phyloP scores from a whole-genome alignment of 495 filamentous ascomycete species.

The Talaromyces wortmannii region DNA sequence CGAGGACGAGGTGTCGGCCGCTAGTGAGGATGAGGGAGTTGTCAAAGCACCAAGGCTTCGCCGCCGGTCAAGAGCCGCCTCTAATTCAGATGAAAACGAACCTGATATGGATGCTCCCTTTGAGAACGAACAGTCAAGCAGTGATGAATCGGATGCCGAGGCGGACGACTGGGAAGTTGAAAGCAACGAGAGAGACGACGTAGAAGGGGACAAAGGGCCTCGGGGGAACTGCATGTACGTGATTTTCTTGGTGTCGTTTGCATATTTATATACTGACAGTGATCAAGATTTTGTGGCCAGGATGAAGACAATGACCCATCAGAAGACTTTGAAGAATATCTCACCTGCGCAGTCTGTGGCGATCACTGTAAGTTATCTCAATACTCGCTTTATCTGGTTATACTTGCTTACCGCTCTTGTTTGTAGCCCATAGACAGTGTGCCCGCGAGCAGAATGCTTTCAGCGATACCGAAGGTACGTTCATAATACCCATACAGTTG shows the following conservation, averaged over 20 bases:
- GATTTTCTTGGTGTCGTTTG: background rate
- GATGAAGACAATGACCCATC: constrained; percentile 83
- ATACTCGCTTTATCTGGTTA: constrained; percentile 4
- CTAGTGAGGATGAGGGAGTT: constrained; percentile 37
- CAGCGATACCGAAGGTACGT: constrained; percentile 59
- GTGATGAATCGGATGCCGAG: constrained; percentile 60
- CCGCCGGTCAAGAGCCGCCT: constrained; percentile 14
- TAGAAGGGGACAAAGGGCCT: constrained; percentile 54
- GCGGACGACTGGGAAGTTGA: constrained; percentile 60
- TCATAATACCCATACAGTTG: background rate
- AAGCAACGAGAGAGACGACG: constrained; percentile 58
- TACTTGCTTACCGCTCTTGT: background rate
- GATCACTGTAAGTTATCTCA: constrained; percentile 71
- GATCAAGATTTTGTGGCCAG: constrained; percentile 61
- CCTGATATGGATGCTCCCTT: constrained; percentile 35
- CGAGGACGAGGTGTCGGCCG: constrained; percentile 28
- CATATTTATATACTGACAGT: constrained; percentile 10
- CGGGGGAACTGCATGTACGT: constrained; percentile 55
- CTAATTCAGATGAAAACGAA: constrained; percentile 20
- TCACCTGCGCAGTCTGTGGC: constrained; percentile 73
- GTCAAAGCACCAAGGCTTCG: constrained; percentile 19
- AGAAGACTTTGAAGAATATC: constrained; percentile 80
- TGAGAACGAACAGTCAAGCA: constrained; percentile 42
- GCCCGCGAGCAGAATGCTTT: constrained; percentile 73
- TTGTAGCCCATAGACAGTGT: constrained; percentile 81